Conservation (phyloP, 805 yeast genomes). For the Peterozyma toletana region DNA sequence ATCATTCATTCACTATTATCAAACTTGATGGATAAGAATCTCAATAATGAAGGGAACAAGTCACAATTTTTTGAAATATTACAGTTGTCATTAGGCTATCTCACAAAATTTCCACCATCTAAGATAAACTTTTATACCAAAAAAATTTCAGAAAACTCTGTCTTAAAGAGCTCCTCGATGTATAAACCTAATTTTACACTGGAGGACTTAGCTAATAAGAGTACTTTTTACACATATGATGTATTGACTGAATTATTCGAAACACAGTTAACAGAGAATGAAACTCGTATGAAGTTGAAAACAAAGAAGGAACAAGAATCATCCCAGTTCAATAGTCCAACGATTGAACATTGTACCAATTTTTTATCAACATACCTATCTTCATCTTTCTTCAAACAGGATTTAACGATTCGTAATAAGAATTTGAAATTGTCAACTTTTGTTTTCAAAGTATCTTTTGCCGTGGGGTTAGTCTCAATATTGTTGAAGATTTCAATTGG, state of each 20-base stretch:
- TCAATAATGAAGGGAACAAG: conserved; percentile 14
- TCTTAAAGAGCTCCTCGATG: conserved; percentile 10
- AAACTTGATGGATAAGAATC: conserved; percentile 18
- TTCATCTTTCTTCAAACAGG: background rate
- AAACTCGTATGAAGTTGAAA: background rate
- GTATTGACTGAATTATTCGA: background rate
- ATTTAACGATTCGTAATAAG: background rate
- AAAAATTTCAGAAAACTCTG: conserved; percentile 13
- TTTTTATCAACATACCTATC: background rate
- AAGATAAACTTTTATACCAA: conserved; percentile 8
- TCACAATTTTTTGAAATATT: conserved; percentile 19
- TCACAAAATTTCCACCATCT: conserved; percentile 8
- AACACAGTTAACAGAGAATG: conserved; percentile 2
- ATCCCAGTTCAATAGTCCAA: too few relatives aligned
- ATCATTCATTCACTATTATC: conserved; percentile 19
- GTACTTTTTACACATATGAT: background rate
- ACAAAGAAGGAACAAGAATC: too few relatives aligned
- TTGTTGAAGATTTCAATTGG: background rate
- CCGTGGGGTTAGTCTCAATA: background rate
- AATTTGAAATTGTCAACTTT: background rate
- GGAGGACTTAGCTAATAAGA: background rate
- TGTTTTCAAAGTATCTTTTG: background rate
- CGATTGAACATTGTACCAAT: background rate
- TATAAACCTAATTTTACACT: background rate
- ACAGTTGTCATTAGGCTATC: conserved; percentile 12